A percentile compares a stretch with the other conserved stretches of the same genome.
Conservation (phyloP, 2,329 filamentous ascomycete species). For the Nakataea oryzae region DNA sequence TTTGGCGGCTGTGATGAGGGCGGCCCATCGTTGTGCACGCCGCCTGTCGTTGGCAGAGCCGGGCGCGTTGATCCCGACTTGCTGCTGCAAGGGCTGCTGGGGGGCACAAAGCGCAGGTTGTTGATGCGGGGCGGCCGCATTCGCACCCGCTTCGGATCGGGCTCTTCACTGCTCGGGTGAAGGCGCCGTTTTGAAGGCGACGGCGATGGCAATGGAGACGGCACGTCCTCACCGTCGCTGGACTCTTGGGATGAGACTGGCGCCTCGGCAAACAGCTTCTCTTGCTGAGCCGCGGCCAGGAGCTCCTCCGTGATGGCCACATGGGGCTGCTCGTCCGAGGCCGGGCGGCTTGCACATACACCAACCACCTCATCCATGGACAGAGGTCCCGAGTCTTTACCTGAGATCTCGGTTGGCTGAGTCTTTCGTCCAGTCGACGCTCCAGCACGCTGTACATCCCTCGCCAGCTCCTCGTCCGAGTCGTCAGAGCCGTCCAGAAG, state of each 20-base stretch:
- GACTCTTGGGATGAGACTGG: not conserved
- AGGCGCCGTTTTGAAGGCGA: not conserved
- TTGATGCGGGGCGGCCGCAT: not conserved
- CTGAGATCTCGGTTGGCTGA: not conserved
- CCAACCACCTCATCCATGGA: slow-evolving; percentile 20
- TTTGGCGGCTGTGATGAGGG: slow-evolving; percentile 11
- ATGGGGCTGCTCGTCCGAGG: slow-evolving; percentile 21
- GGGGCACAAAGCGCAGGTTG: not conserved
- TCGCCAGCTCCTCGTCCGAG: slow-evolving; percentile 39
- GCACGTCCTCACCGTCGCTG: not conserved
- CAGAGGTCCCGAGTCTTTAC: not conserved
- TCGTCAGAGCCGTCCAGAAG: slow-evolving; percentile 44
- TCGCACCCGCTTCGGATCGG: slow-evolving; percentile 4
- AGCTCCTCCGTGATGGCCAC: slow-evolving; percentile 27
- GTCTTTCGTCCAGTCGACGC: slow-evolving; percentile 7
- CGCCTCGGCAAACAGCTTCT: slow-evolving; percentile 24
- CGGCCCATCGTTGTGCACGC: not conserved
- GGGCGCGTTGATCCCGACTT: not conserved
- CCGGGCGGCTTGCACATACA: slow-evolving; percentile 30
- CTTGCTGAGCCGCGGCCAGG: slow-evolving; percentile 26
- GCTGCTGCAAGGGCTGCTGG: not conserved
- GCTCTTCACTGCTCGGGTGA: not conserved
- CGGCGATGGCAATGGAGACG: not conserved
- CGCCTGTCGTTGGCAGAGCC: not conserved
- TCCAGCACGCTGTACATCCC: slow-evolving; percentile 15